Percentiles rank a stretch among this genome's conserved stretches.
Evolutionary conservation across 768 basidiomycete species (phyloP).

Genomic region (Mycena leptocephala): DNA sequence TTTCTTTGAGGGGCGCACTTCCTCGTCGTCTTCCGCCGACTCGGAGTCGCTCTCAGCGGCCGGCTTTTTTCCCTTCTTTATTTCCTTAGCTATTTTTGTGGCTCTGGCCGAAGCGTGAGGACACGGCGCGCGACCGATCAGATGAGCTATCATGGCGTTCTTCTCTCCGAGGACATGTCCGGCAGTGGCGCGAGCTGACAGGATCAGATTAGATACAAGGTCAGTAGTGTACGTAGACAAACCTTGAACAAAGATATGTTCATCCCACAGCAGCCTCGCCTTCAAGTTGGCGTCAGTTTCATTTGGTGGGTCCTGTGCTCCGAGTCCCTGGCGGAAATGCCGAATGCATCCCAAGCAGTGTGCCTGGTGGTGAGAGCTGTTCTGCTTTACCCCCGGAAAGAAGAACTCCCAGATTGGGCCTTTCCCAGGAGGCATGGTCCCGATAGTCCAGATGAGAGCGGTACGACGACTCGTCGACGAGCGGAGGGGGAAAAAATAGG

Average conservation of each 20-base stretch:
- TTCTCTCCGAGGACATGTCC: constrained; percentile 29
- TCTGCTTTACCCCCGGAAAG: neutral
- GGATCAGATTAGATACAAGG: neutral
- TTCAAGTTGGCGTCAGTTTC: neutral
- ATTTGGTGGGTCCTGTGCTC: neutral
- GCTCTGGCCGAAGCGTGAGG: constrained; percentile 35
- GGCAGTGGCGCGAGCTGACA: neutral
- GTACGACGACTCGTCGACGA: too few species aligned
- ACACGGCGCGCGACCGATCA: constrained; percentile 33
- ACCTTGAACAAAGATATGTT: neutral
- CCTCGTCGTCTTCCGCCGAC: constrained; percentile 10
- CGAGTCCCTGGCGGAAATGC: neutral
- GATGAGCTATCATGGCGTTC: constrained; percentile 44
- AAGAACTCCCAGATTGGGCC: constrained; percentile 7
- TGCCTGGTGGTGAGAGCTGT: neutral
- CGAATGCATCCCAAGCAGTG: constrained; percentile 10
- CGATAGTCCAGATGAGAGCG: too few species aligned
- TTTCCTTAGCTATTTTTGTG: constrained; percentile 22
- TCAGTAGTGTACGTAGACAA: neutral
- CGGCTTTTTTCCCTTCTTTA: constrained; percentile 21
- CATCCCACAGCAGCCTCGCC: neutral
- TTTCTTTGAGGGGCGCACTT: constrained; percentile 24
- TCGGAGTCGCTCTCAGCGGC: neutral
- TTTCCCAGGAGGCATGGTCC: neutral
- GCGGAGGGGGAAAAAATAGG: too few species aligned